Base-by-base conservation (phyloP, 1,139 yeast genomes). In the Suhomyces bolitotheri region DNA sequence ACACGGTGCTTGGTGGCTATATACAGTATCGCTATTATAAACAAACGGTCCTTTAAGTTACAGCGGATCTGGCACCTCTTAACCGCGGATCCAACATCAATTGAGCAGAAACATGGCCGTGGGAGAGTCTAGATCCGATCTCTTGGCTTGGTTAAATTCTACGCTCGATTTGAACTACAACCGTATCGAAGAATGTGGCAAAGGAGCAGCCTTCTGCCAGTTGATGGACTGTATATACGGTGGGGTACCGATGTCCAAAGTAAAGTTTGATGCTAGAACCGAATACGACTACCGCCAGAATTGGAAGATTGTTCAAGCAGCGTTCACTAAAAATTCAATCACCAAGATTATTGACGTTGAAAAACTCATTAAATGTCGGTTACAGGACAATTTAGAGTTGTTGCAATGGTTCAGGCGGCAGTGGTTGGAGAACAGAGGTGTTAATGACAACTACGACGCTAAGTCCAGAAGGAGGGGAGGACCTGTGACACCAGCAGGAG, bases 171-270 rank as follows among this genome's bases (percentile, higher is more conserved):
- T 89, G 27, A 71, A 80, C 45, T 77, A 85, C 50, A 71, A 80
- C 34, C 88, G 85, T 53, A 84, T 92, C 2, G 98, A 94, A 55
- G 92, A 89, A 59, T 84, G 96, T 56, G 99, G 99, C 13, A 80
- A 84, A 3, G 99, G 99, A 3, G 96, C 96, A 0, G 94, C 88
- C 3, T 90, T 86, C 58, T 89, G 97, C 60, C 97, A 90, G 60
- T 73, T 92, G 33, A 74, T 90, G 69, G 97, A 92, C 60, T 79
- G 90, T 16, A 79, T 92, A 20, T 85, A 73, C 51, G 81, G 84
- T 16, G 96, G 87, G 46, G 73, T 90, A 11, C 92, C 96, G 4
- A 77, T 89, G 82, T 56, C 65, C 36, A 78, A 82, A 48, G 92
- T 90, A 41, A 78, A 76, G 53, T 88, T 82, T 56, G 77, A 80